Evolutionary conservation across 805 yeast genomes (phyloP).

Genomic region (Barnettozyma botsteinii): DNA sequence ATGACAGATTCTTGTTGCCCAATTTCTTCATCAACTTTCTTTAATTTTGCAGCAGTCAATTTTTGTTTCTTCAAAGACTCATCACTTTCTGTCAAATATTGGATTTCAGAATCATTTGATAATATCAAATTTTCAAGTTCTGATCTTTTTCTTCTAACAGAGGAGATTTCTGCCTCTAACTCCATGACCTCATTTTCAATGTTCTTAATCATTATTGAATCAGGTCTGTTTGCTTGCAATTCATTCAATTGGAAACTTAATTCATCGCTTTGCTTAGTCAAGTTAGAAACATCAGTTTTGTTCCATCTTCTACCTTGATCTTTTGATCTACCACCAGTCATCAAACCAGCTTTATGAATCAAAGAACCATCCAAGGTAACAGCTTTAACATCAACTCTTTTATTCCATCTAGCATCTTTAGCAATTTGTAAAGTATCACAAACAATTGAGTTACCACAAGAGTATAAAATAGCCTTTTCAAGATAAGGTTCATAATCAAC

Average conservation of each 20-base stretch:
- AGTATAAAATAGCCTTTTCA: conserved; percentile 75
- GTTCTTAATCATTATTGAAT: conserved; percentile 49
- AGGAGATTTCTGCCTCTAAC: conserved; percentile 41
- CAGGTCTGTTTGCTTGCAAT: conserved; percentile 40
- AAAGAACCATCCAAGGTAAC: conserved; percentile 83
- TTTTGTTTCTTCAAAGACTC: conserved; percentile 26
- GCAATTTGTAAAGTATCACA: conserved; percentile 71
- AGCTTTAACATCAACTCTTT: conserved; percentile 51
- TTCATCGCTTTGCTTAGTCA: conserved; percentile 45
- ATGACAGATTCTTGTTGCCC: conserved; percentile 25
- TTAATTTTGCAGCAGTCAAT: conserved; percentile 22
- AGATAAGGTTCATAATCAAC: conserved; percentile 60
- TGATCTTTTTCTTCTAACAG: conserved; percentile 38
- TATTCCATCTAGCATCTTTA: conserved; percentile 63
- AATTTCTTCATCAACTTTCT: conserved; percentile 22
- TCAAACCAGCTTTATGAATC: conserved; percentile 78
- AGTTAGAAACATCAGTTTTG: conserved; percentile 53
- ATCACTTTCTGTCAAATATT: conserved; percentile 37
- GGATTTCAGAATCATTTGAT: conserved; percentile 45
- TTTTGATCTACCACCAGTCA: conserved; percentile 84
- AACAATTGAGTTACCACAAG: conserved; percentile 72
- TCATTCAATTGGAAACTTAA: conserved; percentile 41
- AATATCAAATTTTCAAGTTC: conserved; percentile 39
- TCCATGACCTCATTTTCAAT: conserved; percentile 50
- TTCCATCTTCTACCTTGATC: conserved; percentile 60